Conservation (phyloP, 352 stramenopile genomes). For the Phytopythium oedochilum region DNA sequence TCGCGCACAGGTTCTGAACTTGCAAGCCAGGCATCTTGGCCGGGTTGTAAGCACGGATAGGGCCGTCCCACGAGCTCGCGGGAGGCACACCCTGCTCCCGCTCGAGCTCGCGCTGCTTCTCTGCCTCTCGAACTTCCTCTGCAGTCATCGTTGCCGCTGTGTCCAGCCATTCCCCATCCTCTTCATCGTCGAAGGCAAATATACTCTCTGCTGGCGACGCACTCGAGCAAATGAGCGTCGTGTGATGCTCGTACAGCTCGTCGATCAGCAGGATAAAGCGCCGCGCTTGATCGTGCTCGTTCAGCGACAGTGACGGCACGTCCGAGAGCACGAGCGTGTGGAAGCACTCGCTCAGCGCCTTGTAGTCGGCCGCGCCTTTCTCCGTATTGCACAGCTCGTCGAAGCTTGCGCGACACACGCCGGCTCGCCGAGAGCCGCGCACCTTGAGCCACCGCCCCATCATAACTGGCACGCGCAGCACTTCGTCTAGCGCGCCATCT, state of each 20-base stretch:
- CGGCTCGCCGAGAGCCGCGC: conserved; percentile 22
- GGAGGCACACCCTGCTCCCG: conserved; percentile 42
- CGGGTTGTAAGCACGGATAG: conserved; percentile 49
- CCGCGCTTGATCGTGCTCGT: conserved; percentile 88
- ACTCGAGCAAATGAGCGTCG: conserved; percentile 51
- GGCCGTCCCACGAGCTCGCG: conserved; percentile 63
- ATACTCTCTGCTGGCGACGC: conserved; percentile 35
- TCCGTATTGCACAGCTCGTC: conserved; percentile 92
- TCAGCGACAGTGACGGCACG: conserved; percentile 84
- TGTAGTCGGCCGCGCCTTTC: conserved; percentile 95
- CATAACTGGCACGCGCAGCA: conserved; percentile 67
- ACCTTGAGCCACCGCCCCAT: conserved; percentile 68
- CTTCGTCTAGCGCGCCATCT: conserved; percentile 20
- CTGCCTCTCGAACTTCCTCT: conserved; percentile 11
- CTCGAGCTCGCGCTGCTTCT: conserved; percentile 23
- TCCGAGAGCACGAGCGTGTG: conserved; percentile 87
- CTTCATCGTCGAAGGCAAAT: conserved; percentile 68
- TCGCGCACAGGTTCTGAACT: conserved; percentile 55
- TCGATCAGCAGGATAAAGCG: conserved; percentile 98
- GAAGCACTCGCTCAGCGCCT: conserved; percentile 90
- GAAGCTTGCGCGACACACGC: conserved; percentile 85
- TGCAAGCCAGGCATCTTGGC: conserved; percentile 52
- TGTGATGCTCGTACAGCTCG: conserved; percentile 93
- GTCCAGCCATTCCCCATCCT: conserved; percentile 21
- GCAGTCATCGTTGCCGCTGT: conserved; percentile 10